Conservation (phyloP, 495 filamentous ascomycete genomes). For the Daldinia concentrica region DNA sequence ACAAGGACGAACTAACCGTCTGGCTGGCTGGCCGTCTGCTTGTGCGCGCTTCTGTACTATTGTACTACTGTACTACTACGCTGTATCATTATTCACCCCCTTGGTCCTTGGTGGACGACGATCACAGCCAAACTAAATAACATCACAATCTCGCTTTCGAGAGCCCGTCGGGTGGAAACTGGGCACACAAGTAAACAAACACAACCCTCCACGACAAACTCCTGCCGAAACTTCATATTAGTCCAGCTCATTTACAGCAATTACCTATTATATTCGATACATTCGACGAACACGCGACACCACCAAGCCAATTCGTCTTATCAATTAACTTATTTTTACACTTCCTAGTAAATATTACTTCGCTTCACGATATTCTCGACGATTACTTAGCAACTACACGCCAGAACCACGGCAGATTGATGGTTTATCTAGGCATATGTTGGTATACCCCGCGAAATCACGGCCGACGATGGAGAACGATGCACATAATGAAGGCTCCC, state of each 20-base stretch:
- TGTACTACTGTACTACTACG: constrained; percentile 14
- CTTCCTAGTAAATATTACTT: neutral
- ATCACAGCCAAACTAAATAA: constrained; percentile 43
- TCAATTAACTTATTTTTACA: constrained; percentile 6
- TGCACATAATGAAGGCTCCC: constrained; percentile 47
- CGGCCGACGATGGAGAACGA: constrained; percentile 57
- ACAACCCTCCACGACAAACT: neutral
- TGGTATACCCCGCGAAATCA: constrained; percentile 33
- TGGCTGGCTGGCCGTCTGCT: neutral
- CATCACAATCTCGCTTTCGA: constrained; percentile 39
- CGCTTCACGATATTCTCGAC: neutral
- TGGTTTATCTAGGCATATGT: constrained; percentile 33
- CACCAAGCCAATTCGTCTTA: constrained; percentile 9
- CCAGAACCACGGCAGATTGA: constrained; percentile 22
- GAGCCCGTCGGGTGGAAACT: constrained; percentile 23
- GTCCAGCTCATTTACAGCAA: constrained; percentile 1
- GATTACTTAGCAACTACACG: constrained; percentile 8
- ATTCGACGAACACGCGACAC: constrained; percentile 24
- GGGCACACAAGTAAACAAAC: constrained; percentile 33
- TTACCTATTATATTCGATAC: constrained; percentile 5
- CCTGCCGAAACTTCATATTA: neutral
- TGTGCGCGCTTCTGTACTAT: constrained; percentile 1
- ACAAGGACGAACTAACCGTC: constrained; percentile 15
- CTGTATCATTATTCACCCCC: constrained; percentile 31
- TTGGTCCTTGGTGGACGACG: constrained; percentile 33